Base-by-base conservation (phyloP, 2,329 filamentous ascomycete genomes). In the Cadophora gregata region DNA sequence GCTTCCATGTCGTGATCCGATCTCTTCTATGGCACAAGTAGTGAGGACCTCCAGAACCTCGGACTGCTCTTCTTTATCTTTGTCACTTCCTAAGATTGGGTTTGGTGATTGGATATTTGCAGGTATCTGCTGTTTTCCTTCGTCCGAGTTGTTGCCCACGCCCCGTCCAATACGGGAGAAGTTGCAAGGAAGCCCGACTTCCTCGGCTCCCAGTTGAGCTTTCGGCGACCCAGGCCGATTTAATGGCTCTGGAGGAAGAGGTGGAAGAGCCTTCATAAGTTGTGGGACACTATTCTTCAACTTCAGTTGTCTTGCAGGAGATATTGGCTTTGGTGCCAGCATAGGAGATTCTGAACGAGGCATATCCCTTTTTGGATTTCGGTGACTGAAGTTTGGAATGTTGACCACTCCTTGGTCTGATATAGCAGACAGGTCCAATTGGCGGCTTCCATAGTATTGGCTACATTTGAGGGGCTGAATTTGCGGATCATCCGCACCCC, bases 271-370 rank as follows among this genome's bases (percentile, higher is more conserved):
- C 64, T 78, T 77, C 75, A 77, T 78, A 10, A 77, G 67, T 36
- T 76, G 74, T 27, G 75, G 74, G 24, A 77, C 69, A 62, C 76
- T 78, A 36, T 77, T 77, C 58, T 77, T 76, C 42, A 77, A 63
- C 60, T 72, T 77, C 38, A 76, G 56, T 58, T 76, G 72, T 38
- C 75, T 74, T 51, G 73, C 75, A 38, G 75, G 75, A 33, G 75
- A 77, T 27, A 77, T 76, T n/a, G 76, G 75, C 55, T 76, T 76
- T 51, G 76, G 76, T 21, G 75, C 74, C 16, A 77, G 59, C 71
- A 77, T 74, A n/a, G 73, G 74, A 33, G 71, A 73, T 21, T 70
- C 69, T 25, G 73, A 73, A 24, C 72, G 69, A 63, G 71, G 67
- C 10, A 72, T 48, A 1, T 69, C 62, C 59, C 68, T 73, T 27